These are phyloP conservation scores for Mucor indicus DNA, from an alignment of 371 early-diverging fungal species.

Conservation along the genomic window DNA sequence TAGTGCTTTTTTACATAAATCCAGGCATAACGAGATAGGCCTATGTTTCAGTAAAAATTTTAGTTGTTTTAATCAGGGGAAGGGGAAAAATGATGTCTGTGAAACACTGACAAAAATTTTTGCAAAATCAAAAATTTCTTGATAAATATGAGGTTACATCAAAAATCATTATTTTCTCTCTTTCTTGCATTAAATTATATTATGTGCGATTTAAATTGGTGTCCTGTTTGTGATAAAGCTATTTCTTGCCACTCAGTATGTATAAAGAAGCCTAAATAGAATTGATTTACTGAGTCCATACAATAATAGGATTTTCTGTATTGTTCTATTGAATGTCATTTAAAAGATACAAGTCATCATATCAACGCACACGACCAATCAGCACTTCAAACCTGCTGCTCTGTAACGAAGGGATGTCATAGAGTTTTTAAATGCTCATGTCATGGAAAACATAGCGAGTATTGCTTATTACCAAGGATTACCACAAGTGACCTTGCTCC, in stretches of 20 bases:
- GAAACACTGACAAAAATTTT: too few relatives aligned
- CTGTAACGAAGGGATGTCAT: too few relatives aligned
- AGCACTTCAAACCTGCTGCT: too few relatives aligned
- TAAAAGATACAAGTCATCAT: conserved; percentile 4
- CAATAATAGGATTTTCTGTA: conserved; percentile 11
- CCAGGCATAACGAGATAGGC: too few relatives aligned
- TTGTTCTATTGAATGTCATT: conserved; percentile 13
- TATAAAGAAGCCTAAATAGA: not conserved
- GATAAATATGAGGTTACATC: conserved; percentile 2
- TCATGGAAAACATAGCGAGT: too few relatives aligned
- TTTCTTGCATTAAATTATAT: not conserved
- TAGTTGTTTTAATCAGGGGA: too few relatives aligned
- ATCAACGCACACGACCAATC: not conserved
- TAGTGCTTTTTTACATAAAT: too few relatives aligned
- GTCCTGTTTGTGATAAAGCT: conserved; percentile 29
- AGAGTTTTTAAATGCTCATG: too few relatives aligned
- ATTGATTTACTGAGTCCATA: not conserved
- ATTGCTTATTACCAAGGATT: too few relatives aligned
- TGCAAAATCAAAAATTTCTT: not conserved
- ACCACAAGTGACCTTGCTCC: too few relatives aligned
- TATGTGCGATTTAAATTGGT: conserved; percentile 40
- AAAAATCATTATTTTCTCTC: not conserved
- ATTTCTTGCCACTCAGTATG: conserved; percentile 26
- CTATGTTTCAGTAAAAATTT: too few relatives aligned
- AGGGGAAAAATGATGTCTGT: too few relatives aligned